A percentile compares a stretch with the other conserved stretches of the same genome.
Evolutionary conservation across 306 rosid genomes (phyloP).

Genomic region (Quercus gilva): DNA sequence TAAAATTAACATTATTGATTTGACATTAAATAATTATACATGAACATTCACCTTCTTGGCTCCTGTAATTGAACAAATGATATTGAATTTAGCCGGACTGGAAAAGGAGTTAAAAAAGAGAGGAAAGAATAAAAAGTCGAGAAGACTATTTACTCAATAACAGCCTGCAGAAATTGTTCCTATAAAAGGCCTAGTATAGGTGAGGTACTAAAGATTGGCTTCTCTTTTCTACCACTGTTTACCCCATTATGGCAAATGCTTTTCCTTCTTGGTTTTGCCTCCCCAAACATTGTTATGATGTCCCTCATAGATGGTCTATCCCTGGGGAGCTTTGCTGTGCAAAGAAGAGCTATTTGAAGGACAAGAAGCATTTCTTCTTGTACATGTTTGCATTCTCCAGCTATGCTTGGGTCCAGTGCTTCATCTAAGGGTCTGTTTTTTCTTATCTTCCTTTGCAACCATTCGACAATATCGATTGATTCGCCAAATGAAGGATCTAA

Average conservation of each 20-base stretch:
- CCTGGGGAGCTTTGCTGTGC: slow-evolving; percentile 78
- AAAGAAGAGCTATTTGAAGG: slow-evolving; percentile 71
- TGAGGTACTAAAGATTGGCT: slow-evolving; percentile 51
- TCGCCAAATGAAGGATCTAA: slow-evolving; percentile 60
- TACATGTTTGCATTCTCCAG: slow-evolving; percentile 68
- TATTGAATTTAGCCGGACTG: background rate
- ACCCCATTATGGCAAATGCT: slow-evolving; percentile 48
- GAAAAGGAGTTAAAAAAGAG: background rate
- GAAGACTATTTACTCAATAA: background rate
- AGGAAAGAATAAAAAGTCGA: background rate
- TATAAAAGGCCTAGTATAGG: slow-evolving; percentile 45
- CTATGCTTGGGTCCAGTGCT: slow-evolving; percentile 57
- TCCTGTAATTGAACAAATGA: background rate
- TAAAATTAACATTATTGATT: background rate
- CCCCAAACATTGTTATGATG: slow-evolving; percentile 78
- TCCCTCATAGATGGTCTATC: slow-evolving; percentile 89
- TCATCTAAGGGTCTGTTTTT: slow-evolving; percentile 46
- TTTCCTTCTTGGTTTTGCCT: slow-evolving; percentile 88
- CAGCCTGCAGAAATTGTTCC: slow-evolving; percentile 12
- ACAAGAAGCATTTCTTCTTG: slow-evolving; percentile 92
- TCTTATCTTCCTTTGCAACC: slow-evolving; percentile 54
- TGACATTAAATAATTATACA: background rate
- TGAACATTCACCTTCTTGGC: background rate
- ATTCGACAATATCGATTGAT: slow-evolving; percentile 55
- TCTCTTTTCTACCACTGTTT: slow-evolving; percentile 42